Base-by-base conservation (phyloP, 2,329 filamentous ascomycete genomes). In the Calonectria leucothoes region DNA sequence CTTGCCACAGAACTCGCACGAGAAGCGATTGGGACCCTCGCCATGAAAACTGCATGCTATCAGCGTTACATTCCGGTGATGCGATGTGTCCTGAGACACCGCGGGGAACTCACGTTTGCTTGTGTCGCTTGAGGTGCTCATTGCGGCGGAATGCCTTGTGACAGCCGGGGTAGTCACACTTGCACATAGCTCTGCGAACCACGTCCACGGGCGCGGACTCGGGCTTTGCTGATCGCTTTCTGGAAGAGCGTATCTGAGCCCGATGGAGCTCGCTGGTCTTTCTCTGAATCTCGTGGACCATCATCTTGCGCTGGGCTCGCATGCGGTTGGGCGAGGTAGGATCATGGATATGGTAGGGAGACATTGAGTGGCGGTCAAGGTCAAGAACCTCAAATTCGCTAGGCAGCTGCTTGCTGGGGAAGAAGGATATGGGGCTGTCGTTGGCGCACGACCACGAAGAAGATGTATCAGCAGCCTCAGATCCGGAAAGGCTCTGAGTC, bases 71-170 rank as follows among this genome's bases (percentile, higher is more conserved):
- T 42, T 75, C 10, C n/a, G 12, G 7, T 61, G 15, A 57, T 31
- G 6, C 12, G 29, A 45, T 14, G 20, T 33, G 15, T 42, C n/a
- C 8, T 29, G n/a, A 49, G 49, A 35, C 27, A 31, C 23, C 49
- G 20, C 14, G 11, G 35, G 35, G 2, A 12, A 85, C 88, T 84
- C 78, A 90, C 89, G 87, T 88, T 67, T 85, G 85, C 66, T 87
- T 84, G 78, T 91, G 89, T 33, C 89, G 85, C 82, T 90, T 91
- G 23, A 91, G 82, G 74, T 91, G 89, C 80, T 91, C 89, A 29
- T 87, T 87, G 69, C 89, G 85, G 76, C 88, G 87, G 73, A 89
- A 90, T 0, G 85, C 85, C 76, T 87, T 87, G 75, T 85, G 79
- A 79, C 89, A 91, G 33, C 84, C 84, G 8, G 84, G 84, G 37